Base-by-base conservation (phyloP, 768 basidiomycete genomes). In the Tricholoma bakamatsutake region DNA sequence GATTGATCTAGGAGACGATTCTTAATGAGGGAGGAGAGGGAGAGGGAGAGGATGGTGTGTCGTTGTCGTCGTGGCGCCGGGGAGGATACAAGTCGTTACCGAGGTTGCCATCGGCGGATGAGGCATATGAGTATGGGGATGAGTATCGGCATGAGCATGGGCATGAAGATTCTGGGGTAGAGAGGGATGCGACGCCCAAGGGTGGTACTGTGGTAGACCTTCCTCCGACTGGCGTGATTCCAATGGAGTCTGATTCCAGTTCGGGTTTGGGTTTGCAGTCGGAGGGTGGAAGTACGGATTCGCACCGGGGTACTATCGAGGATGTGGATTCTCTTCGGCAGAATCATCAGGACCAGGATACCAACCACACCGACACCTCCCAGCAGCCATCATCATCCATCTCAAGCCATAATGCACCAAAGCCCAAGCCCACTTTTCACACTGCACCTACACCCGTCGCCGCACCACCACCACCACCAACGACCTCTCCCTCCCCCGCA, bases 71-170 rank as follows among this genome's bases (percentile, higher is more conserved):
- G 43, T 34, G 59, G 2, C 53, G 21, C 21, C 21, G 59, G 35
- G 49, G 67, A 51, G 60, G 62, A 40, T 70, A 70, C 46, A 87
- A 86, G 66, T 68, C 78, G 3, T 68, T 87, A 0, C 85, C 85
- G 9, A 75, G 84, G 9, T 65, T 87, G 28, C 86, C 85, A 7
- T 83, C 82, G 0, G 68, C 64, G 9, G 82, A 84, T 59, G 80
- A 80, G 35, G 76, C 74, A 0, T 80, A 76, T 61, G 77, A 79
- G n/a, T 67, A 66, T 5, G 56, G 45, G n/a, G 56, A 54, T 17
- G 21, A 48, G 3, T 37, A 48, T 12, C 5, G 3, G 13, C 5
- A 13, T 53, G 46, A 6, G 11, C 4, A 31, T 30, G 46, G 9
- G 46, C 3, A 31, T 17, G 39, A 66, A 65, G 4, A 60, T 65